Conservation (phyloP, 2,329 filamentous ascomycete species). For the Madurella mycetomatis region DNA sequence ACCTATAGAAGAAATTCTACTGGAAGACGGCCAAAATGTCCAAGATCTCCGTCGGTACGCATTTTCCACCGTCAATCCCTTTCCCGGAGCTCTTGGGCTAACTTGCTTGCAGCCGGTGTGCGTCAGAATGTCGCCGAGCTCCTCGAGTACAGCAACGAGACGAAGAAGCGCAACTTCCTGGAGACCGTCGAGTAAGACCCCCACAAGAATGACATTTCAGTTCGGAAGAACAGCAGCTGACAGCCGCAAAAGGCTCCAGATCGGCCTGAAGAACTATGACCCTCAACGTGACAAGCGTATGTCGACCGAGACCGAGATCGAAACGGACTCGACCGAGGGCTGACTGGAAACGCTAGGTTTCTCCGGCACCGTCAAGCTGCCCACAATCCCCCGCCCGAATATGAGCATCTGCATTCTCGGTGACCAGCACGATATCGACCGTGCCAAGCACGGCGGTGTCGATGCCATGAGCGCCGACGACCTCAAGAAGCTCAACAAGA, state of each 20-base stretch:
- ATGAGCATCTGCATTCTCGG: conserved; percentile 78
- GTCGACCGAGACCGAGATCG: neutral
- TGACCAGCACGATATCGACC: conserved; percentile 95
- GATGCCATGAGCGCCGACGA: conserved; percentile 98
- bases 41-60: conserved; percentile 73
- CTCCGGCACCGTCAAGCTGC: conserved; percentile 97
- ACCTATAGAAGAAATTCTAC: conserved; percentile 74
- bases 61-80: conserved; percentile 4
- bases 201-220: neutral
- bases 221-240: conserved; percentile 3
- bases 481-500: conserved; percentile 99
- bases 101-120: conserved; percentile 69
- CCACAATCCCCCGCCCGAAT: conserved; percentile 82
- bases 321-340: neutral
- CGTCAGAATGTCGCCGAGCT: conserved; percentile 90
- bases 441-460: conserved; percentile 97
- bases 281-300: conserved; percentile 92
- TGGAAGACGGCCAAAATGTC: conserved; percentile 89
- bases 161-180: conserved; percentile 98
- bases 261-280: conserved; percentile 98
- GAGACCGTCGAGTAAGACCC: conserved; percentile 62
- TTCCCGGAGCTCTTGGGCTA: conserved; percentile 15
- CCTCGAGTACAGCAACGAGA: conserved; percentile 85
- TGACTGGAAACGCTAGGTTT: conserved; percentile 55
- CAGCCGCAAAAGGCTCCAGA: conserved; percentile 43